phyloP scores from a whole-genome alignment of 2,329 filamentous ascomycete genomes.

The Ophiostoma populinum region DNA sequence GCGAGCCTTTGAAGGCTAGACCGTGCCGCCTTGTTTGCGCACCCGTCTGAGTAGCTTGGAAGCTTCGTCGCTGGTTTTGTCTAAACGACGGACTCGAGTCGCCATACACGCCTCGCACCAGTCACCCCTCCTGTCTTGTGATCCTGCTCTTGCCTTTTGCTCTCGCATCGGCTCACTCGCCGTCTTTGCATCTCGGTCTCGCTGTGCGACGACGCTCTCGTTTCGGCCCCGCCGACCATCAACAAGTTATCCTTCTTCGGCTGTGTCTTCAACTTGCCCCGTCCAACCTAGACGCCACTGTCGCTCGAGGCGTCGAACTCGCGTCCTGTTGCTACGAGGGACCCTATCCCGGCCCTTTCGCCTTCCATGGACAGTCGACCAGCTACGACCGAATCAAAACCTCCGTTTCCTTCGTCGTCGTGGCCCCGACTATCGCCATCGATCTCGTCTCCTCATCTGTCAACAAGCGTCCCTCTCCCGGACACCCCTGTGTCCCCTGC shows the following conservation, averaged over 20 bases:
- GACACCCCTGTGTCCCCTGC: constrained; percentile 12
- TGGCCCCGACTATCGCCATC: constrained; percentile 21
- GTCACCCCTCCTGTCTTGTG: not conserved
- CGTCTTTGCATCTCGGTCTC: not conserved
- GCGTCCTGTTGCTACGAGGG: constrained; percentile 4
- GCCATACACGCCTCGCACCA: too few species aligned
- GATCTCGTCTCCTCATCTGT: constrained; percentile 12
- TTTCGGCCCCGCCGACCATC: too few species aligned
- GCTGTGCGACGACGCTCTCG: not conserved
- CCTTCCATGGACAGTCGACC: constrained; percentile 34
- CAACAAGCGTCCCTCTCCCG: constrained; percentile 9
- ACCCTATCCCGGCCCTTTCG: constrained; percentile 7
- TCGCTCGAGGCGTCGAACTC: too few species aligned
- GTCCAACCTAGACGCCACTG: not conserved
- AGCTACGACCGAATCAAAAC: constrained; percentile 29
- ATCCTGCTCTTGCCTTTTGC: too few species aligned
- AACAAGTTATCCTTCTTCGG: not conserved
- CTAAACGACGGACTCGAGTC: too few species aligned
- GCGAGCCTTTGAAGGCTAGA: too few species aligned
- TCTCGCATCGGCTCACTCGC: not conserved
- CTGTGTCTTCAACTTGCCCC: not conserved
- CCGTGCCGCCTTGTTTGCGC: too few species aligned
- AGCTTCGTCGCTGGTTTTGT: too few species aligned
- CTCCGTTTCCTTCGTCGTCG: constrained; percentile 26
- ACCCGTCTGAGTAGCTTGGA: too few species aligned